Conservation (phyloP, 2,329 filamentous ascomycete species). For the Pseudogymnoascus sp. region DNA sequence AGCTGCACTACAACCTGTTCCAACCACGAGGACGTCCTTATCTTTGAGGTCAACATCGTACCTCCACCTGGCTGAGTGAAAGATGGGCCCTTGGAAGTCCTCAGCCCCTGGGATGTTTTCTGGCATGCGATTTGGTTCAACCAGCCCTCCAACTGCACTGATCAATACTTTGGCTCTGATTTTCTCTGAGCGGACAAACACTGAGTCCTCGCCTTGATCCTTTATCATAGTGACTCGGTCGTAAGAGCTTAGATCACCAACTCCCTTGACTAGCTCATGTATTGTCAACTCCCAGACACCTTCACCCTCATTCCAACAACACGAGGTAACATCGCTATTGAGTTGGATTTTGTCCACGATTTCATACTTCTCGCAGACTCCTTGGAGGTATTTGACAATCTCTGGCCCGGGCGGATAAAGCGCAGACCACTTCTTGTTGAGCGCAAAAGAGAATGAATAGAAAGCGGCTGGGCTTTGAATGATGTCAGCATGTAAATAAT, state of each 20-base stretch:
- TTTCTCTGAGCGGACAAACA: conserved; percentile 42
- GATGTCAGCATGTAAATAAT: conserved; percentile 13
- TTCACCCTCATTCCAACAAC: conserved; percentile 44
- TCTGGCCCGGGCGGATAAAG: conserved; percentile 41
- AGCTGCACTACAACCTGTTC: conserved; percentile 49
- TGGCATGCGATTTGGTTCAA: conserved; percentile 45
- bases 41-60: conserved; percentile 41
- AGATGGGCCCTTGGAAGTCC: conserved; percentile 44
- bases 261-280: conserved; percentile 41
- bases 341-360: conserved; percentile 50
- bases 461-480: conserved; percentile 41
- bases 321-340: conserved; percentile 46
- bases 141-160: conserved; percentile 46
- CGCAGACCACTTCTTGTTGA: conserved; percentile 42
- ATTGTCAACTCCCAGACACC: conserved; percentile 47
- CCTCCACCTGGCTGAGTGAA: conserved; percentile 51
- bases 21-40: conserved; percentile 49
- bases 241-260: conserved; percentile 42
- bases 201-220: conserved; percentile 36
- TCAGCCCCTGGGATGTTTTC: conserved; percentile 43
- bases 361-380: conserved; percentile 43
- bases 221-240: conserved; percentile 37
- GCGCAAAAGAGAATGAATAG: conserved; percentile 49
- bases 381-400: conserved; percentile 42
- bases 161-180: conserved; percentile 47